phyloP scores from a whole-genome alignment of 2,329 filamentous ascomycete genomes.

The Ophiocordyceps polyrhachis-furcata region DNA sequence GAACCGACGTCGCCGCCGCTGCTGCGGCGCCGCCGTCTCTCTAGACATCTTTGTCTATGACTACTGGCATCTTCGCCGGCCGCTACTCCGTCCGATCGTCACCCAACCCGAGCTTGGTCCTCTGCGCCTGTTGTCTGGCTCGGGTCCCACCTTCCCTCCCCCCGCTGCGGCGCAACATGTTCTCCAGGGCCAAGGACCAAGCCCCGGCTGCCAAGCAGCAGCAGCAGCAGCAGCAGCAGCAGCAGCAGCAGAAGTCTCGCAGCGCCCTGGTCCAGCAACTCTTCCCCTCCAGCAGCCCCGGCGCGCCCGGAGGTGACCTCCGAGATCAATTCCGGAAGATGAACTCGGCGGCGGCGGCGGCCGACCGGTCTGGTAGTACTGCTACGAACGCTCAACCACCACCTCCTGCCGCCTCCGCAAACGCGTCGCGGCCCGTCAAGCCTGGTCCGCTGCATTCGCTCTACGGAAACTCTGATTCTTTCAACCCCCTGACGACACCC shows the following conservation, averaged over 20 bases:
- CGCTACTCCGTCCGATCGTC: constrained; percentile 21
- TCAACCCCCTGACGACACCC: constrained; percentile 17
- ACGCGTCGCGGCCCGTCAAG: constrained; percentile 10
- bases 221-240: constrained; percentile 9
- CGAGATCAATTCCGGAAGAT: constrained; percentile 30
- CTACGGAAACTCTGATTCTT: constrained; percentile 27
- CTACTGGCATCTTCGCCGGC: constrained; percentile 1
- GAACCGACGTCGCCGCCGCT: neutral
- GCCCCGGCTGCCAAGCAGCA: constrained; percentile 14
- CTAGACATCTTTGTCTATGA: neutral
- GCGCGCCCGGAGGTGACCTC: constrained; percentile 25
- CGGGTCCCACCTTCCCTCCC: neutral
- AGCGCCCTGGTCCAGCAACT: constrained; percentile 27
- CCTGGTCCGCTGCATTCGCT: constrained; percentile 19
- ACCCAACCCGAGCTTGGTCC: constrained; percentile 11
- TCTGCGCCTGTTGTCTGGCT: neutral
- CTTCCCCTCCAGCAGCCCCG: constrained; percentile 38
- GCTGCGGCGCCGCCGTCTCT: neutral
- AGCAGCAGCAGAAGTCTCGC: constrained; percentile 13
- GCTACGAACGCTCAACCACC: constrained; percentile 15
- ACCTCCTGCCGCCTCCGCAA: constrained; percentile 21
- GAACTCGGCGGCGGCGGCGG: constrained; percentile 14
- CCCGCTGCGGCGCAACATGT: constrained; percentile 2
- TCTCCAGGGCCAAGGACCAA: constrained; percentile 4
- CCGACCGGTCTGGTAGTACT: constrained; percentile 4